Percentiles rank a stretch among this genome's conserved stretches.
Evolutionary conservation across 306 rosid genomes (phyloP).

Genomic region (Begonia fuchsioides): DNA sequence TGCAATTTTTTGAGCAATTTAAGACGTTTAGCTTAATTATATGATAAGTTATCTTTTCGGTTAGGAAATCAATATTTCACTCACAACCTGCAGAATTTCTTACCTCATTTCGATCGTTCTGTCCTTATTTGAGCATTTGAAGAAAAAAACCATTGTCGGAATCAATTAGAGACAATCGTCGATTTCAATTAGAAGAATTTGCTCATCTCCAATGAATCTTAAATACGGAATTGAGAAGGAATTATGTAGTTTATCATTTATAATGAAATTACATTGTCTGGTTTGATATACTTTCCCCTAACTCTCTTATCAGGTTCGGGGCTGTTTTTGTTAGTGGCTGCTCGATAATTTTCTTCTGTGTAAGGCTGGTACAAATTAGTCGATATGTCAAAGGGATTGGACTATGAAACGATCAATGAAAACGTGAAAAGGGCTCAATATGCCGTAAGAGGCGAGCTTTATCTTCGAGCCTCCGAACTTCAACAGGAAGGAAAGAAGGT

Average conservation of each 20-base stretch:
- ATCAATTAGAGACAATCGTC: too few relatives aligned
- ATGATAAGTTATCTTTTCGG: too few relatives aligned
- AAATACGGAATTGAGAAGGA: not conserved
- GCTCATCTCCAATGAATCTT: not conserved
- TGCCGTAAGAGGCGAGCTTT: slow-evolving; percentile 93
- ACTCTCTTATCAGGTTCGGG: slow-evolving; percentile 19
- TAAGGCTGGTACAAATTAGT: slow-evolving; percentile 18
- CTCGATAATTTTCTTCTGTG: slow-evolving; percentile 6
- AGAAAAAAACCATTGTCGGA: too few relatives aligned
- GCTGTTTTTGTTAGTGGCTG: slow-evolving; percentile 11
- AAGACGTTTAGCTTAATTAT: too few relatives aligned
- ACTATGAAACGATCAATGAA: slow-evolving; percentile 57
- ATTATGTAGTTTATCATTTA: not conserved
- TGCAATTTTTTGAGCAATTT: too few relatives aligned
- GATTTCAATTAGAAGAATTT: not conserved
- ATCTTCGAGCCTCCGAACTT: slow-evolving; percentile 93
- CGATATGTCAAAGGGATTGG: slow-evolving; percentile 64
- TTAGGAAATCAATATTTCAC: too few relatives aligned
- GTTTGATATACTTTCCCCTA: not conserved
- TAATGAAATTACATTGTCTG: not conserved
- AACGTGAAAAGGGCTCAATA: slow-evolving; percentile 89
- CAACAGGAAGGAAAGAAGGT: slow-evolving; percentile 97
- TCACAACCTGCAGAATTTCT: too few relatives aligned
- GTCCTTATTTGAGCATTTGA: too few relatives aligned
- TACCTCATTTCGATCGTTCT: too few relatives aligned